phyloP scores from a whole-genome alignment of 1,284 basidiomycete species.

The Cryptococcus floricola region DNA sequence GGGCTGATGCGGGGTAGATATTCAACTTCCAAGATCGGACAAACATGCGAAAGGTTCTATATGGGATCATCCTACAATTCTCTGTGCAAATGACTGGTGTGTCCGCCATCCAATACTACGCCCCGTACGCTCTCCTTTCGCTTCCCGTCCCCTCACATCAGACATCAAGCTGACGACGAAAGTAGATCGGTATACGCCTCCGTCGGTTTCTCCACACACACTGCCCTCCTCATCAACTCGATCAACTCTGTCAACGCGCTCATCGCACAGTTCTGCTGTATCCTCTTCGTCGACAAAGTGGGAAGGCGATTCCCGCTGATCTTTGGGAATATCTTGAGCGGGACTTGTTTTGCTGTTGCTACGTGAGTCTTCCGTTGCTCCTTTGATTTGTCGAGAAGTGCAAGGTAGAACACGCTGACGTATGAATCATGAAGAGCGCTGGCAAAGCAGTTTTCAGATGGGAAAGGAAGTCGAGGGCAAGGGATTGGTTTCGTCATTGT shows the following conservation, averaged over 20 bases:
- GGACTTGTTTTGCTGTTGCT: slow-evolving; percentile 36
- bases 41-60: slow-evolving; percentile 52
- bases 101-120: slow-evolving; percentile 55
- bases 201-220: slow-evolving; percentile 51
- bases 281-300: slow-evolving; percentile 59
- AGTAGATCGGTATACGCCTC: slow-evolving; percentile 19
- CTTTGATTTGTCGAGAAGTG: background rate
- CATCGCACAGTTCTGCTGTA: slow-evolving; percentile 57
- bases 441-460: slow-evolving; percentile 18
- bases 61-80: slow-evolving; percentile 51
- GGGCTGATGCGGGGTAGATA: slow-evolving; percentile 44
- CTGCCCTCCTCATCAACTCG: slow-evolving; percentile 59
- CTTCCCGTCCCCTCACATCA: background rate
- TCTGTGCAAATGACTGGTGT: slow-evolving; percentile 56
- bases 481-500: slow-evolving; percentile 32
- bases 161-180: background rate
- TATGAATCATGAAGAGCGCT: slow-evolving; percentile 4
- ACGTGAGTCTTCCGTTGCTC: slow-evolving; percentile 21
- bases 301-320: slow-evolving; percentile 58
- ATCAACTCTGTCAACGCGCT: slow-evolving; percentile 62
- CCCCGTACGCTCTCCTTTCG: slow-evolving; percentile 25
- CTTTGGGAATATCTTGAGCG: slow-evolving; percentile 56
- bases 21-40: slow-evolving; percentile 51
- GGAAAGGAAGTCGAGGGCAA: slow-evolving; percentile 15
- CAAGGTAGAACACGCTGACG: background rate